Evolutionary conservation across 176 grass and related monocot species (phyloP).

Genomic region (Musa itinerans): DNA sequence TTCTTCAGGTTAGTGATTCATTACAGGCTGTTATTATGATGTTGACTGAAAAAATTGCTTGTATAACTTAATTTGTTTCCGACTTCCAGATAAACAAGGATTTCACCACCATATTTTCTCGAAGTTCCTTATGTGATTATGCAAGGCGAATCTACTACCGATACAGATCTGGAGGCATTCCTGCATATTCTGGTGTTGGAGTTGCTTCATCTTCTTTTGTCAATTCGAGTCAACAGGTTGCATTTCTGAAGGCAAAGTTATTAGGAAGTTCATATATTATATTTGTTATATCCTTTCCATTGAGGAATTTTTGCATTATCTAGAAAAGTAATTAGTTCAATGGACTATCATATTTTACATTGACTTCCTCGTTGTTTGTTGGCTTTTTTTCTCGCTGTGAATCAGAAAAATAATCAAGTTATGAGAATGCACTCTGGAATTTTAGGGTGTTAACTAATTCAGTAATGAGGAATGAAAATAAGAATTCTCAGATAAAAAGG

Average conservation of each 20-base stretch:
- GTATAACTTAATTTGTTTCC: slow-evolving; percentile 10
- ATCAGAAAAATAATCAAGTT: background rate
- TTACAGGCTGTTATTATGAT: slow-evolving; percentile 3
- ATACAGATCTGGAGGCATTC: slow-evolving; percentile 62
- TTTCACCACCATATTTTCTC: slow-evolving; percentile 26
- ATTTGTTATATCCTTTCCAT: too few species aligned
- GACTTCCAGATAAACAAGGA: slow-evolving; percentile 50
- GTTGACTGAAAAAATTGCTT: slow-evolving; percentile 8
- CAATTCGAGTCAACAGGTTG: slow-evolving; percentile 65
- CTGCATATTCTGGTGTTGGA: slow-evolving; percentile 63
- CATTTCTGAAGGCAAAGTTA: background rate
- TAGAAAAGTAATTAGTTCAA: background rate
- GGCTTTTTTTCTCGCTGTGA: background rate
- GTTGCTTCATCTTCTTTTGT: slow-evolving; percentile 57
- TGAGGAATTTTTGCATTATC: background rate
- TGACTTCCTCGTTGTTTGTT: background rate
- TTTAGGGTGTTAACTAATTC: background rate
- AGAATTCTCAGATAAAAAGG: too few species aligned
- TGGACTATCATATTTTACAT: background rate
- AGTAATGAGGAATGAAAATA: background rate
- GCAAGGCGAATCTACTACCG: slow-evolving; percentile 48
- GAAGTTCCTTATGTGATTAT: slow-evolving; percentile 27
- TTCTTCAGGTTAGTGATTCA: slow-evolving; percentile 48
- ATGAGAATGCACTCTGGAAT: too few species aligned
- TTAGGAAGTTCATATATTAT: background rate